Evolutionary conservation across 2,329 filamentous ascomycete genomes (phyloP).

Genomic region (Phialophora chinensis): DNA sequence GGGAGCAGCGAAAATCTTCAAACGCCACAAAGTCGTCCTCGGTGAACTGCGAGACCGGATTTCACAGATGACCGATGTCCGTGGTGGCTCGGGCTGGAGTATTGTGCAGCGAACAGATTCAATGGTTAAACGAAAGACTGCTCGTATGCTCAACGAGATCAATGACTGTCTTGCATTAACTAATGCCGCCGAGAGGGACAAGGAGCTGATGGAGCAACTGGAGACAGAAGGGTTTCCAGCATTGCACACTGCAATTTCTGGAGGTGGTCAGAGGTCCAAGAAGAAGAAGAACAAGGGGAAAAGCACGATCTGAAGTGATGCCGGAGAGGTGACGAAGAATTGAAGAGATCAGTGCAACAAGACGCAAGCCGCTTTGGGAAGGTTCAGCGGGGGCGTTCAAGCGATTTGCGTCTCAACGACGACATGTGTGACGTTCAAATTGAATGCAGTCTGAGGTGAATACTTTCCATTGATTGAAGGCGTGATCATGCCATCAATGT

Average conservation of each 20-base stretch:
- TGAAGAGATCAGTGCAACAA: not conserved
- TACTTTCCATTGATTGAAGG: not conserved
- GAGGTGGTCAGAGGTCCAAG: not conserved
- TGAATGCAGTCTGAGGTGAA: not conserved
- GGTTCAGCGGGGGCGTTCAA: not conserved
- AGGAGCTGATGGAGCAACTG: not conserved
- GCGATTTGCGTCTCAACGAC: not conserved
- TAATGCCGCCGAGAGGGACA: not conserved
- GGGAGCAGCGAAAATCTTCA: not conserved
- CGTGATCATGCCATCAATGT: not conserved
- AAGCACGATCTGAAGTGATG: not conserved
- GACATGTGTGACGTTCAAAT: not conserved
- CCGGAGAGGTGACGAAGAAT: not conserved
- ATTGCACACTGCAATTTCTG: not conserved
- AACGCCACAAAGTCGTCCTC: not conserved
- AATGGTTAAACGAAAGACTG: constrained; percentile 2
- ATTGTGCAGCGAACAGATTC: constrained; percentile 2
- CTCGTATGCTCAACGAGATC: constrained; percentile 6
- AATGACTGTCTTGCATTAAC: constrained; percentile 11
- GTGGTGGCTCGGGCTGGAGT: constrained; percentile 12
- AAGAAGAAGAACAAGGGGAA: constrained; percentile 4
- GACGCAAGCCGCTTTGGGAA: not conserved
- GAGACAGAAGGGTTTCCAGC: constrained; percentile 2
- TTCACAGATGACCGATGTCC: constrained; percentile 1
- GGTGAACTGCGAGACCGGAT: not conserved